phyloP scores from a whole-genome alignment of 1,284 basidiomycete genomes.

The Boletus calvinii region DNA sequence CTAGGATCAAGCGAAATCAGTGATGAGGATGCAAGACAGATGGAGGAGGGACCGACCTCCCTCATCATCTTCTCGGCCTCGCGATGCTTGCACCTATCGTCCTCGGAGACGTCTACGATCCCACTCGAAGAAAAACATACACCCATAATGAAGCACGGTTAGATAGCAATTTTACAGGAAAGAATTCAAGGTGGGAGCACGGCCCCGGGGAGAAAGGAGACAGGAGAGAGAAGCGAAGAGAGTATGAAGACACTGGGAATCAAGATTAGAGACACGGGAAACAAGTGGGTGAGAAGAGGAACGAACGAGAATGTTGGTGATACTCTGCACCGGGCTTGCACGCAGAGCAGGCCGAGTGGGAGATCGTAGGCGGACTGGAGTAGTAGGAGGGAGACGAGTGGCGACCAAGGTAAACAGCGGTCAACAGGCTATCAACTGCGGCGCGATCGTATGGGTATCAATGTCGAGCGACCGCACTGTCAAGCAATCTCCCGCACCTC shows the following conservation, averaged over 20 bases:
- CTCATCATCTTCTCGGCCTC: slow-evolving; percentile 67
- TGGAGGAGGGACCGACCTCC: slow-evolving; percentile 46
- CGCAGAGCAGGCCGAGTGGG: slow-evolving; percentile 21
- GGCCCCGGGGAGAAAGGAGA: slow-evolving; percentile 14
- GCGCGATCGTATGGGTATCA: slow-evolving; percentile 4
- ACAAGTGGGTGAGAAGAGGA: background rate
- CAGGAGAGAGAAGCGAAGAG: slow-evolving; percentile 2
- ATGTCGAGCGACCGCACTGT: no score
- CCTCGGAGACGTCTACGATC: slow-evolving; percentile 54
- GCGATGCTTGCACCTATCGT: slow-evolving; percentile 60
- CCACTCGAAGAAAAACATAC: slow-evolving; percentile 68
- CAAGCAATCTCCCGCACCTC: no score
- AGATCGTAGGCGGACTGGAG: slow-evolving; percentile 4
- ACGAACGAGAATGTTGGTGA: background rate
- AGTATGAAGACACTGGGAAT: background rate
- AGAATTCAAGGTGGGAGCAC: slow-evolving; percentile 11
- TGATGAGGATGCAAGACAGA: background rate
- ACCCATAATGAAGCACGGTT: slow-evolving; percentile 53
- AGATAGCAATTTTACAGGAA: slow-evolving; percentile 8
- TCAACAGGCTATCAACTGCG: slow-evolving; percentile 17
- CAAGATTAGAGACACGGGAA: background rate
- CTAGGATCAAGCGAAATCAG: slow-evolving; percentile 36
- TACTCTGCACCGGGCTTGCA: slow-evolving; percentile 20
- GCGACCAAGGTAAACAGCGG: slow-evolving; percentile 16
- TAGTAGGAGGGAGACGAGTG: background rate